These are phyloP conservation scores for Jackrogersella multiformis DNA, from an alignment of 495 filamentous ascomycete genomes.

Conservation along the genomic window DNA sequence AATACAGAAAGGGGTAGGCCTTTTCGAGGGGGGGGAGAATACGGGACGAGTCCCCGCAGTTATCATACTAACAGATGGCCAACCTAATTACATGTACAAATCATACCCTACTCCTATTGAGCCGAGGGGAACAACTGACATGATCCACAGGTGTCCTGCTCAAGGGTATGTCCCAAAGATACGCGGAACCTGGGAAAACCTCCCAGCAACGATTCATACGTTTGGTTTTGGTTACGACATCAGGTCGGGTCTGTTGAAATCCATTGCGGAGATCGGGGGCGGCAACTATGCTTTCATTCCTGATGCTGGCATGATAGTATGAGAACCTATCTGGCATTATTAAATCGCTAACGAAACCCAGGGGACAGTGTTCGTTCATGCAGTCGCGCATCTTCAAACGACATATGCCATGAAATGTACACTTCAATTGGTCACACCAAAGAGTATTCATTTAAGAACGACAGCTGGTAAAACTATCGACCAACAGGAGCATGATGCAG, in stretches of 20 bases:
- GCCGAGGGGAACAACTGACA: background rate
- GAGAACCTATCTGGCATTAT: background rate
- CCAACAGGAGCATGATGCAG: slow-evolving; percentile 28
- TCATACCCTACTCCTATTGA: background rate
- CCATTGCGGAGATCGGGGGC: slow-evolving; percentile 53
- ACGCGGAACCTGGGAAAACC: slow-evolving; percentile 36
- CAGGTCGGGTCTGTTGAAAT: slow-evolving; percentile 54
- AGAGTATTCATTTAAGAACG: slow-evolving; percentile 43
- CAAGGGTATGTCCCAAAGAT: slow-evolving; percentile 54
- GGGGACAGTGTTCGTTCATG: slow-evolving; percentile 58
- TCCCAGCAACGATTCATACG: slow-evolving; percentile 55
- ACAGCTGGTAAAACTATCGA: slow-evolving; percentile 49
- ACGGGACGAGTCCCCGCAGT: slow-evolving; percentile 50
- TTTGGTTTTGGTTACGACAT: slow-evolving; percentile 59
- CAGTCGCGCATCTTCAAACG: slow-evolving; percentile 58
- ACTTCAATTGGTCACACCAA: slow-evolving; percentile 48
- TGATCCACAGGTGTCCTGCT: slow-evolving; percentile 15
- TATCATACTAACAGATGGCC: slow-evolving; percentile 59
- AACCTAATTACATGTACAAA: slow-evolving; percentile 52
- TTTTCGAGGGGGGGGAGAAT: slow-evolving; percentile 41
- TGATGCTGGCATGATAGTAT: slow-evolving; percentile 59
- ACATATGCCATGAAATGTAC: slow-evolving; percentile 52
- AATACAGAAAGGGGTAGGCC: slow-evolving; percentile 46
- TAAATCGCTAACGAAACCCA: slow-evolving; percentile 17
- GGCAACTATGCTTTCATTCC: slow-evolving; percentile 60